phyloP scores from a whole-genome alignment of 1,284 basidiomycete species.

The Phaffia rhodozyma region DNA sequence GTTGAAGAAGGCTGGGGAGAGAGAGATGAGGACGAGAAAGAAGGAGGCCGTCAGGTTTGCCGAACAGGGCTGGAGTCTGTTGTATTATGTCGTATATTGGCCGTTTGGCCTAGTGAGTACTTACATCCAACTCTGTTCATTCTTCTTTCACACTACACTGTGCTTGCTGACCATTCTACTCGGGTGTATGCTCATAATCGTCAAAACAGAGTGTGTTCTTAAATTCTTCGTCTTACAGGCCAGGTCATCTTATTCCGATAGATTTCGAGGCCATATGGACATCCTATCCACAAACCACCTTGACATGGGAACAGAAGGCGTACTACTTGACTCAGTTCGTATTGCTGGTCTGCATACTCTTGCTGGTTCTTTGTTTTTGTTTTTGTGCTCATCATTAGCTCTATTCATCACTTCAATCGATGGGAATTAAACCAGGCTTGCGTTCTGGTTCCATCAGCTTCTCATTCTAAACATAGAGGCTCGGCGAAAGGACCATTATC shows the following conservation, averaged over 20 bases:
- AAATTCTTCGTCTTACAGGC: conserved; percentile 43
- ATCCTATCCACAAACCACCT: conserved; percentile 65
- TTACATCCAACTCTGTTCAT: neutral
- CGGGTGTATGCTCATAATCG: neutral
- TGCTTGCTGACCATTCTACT: neutral
- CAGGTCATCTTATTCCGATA: conserved; percentile 41
- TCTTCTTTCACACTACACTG: neutral
- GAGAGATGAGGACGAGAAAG: conserved; percentile 36
- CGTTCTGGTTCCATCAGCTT: conserved; percentile 86
- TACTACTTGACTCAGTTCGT: conserved; percentile 69
- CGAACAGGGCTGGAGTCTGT: conserved; percentile 82
- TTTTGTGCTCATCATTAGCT: no score
- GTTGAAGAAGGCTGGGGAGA: conserved; percentile 18
- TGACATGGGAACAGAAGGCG: conserved; percentile 69
- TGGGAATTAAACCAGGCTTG: conserved; percentile 36
- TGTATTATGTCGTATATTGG: conserved; percentile 70
- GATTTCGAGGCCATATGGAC: conserved; percentile 63
- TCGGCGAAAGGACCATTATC: conserved; percentile 77
- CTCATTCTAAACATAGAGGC: conserved; percentile 90
- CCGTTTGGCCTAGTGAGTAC: conserved; percentile 65
- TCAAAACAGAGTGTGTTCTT: conserved; percentile 57
- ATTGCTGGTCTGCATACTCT: no score
- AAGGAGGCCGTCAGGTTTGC: conserved; percentile 74
- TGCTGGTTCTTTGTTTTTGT: no score
- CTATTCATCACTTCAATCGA: no score